phyloP scores from a whole-genome alignment of 805 yeast species.

The Saturnispora diversa region DNA sequence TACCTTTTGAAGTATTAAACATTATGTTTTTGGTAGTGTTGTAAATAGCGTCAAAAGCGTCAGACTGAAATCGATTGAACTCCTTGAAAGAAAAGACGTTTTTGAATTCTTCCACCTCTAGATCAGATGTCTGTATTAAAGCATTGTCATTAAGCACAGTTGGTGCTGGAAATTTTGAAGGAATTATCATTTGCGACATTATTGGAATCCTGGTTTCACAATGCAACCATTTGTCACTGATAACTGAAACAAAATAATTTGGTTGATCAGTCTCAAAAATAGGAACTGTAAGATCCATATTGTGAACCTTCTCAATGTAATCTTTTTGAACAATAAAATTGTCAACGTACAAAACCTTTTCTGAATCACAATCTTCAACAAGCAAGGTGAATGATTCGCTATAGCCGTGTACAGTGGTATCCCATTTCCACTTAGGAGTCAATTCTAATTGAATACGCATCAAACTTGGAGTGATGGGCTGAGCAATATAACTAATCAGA shows the following conservation, averaged over 20 bases:
- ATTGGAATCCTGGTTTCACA: constrained; percentile 59
- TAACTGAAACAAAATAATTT: constrained; percentile 58
- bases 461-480: constrained; percentile 70
- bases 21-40: constrained; percentile 46
- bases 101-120: constrained; percentile 42
- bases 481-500: constrained; percentile 48
- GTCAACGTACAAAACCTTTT: constrained; percentile 55
- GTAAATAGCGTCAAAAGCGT: constrained; percentile 53
- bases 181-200: constrained; percentile 41
- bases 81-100: constrained; percentile 38
- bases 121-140: constrained; percentile 39
- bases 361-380: constrained; percentile 83
- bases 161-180: constrained; percentile 56
- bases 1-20: constrained; percentile 66
- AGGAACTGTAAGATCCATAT: constrained; percentile 59
- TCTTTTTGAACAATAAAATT: constrained; percentile 42
- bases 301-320: constrained; percentile 45
- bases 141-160: constrained; percentile 49
- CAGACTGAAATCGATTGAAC: constrained; percentile 73
- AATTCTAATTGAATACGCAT: constrained; percentile 60
- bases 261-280: constrained; percentile 54
- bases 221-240: constrained; percentile 83
- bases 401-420: constrained; percentile 49
- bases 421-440: constrained; percentile 76
- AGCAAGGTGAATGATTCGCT: constrained; percentile 60